Percentiles rank a stretch among this genome's conserved stretches.
Evolutionary conservation across 2,329 filamentous ascomycete genomes (phyloP).

Genomic region (Neonectria neomacrospora): DNA sequence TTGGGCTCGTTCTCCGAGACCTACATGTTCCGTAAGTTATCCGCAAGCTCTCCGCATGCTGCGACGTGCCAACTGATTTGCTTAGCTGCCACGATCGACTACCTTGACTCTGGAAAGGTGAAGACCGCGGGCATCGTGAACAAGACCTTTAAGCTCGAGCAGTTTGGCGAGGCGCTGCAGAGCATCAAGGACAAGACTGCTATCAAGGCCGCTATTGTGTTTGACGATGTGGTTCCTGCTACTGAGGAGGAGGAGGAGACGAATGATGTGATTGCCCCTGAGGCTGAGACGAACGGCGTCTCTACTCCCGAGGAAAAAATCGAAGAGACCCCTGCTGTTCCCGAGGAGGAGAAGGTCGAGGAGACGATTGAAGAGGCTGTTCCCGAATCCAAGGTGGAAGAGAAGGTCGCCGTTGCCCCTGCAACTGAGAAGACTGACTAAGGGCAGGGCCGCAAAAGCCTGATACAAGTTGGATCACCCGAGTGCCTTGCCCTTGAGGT

Average conservation of each 20-base stretch:
- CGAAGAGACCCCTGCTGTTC: not conserved
- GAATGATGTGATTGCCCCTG: not conserved
- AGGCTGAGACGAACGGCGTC: constrained; percentile 4
- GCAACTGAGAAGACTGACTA: constrained; percentile 5
- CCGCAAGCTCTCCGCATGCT: not conserved
- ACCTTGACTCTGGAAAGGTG: constrained; percentile 69
- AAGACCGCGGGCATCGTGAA: constrained; percentile 76
- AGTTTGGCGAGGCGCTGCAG: constrained; percentile 76
- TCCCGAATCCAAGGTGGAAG: not conserved
- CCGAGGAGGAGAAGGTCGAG: constrained; percentile 7
- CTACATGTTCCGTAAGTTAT: constrained; percentile 71
- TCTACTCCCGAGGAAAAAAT: constrained; percentile 3
- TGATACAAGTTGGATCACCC: not conserved
- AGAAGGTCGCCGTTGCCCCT: not conserved
- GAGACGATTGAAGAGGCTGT: not conserved
- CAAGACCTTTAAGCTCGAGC: constrained; percentile 77
- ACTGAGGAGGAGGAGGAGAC: constrained; percentile 12
- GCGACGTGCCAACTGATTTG: constrained; percentile 11
- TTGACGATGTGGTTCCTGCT: constrained; percentile 59
- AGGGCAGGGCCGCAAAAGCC: not conserved
- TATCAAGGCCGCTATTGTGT: constrained; percentile 79
- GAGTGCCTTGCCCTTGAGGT: not conserved
- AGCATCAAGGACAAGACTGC: constrained; percentile 77
- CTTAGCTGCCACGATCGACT: constrained; percentile 58
- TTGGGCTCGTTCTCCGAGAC: constrained; percentile 79